Conservation (phyloP, 1,284 basidiomycete genomes). For the Moniliophthora roreri region DNA sequence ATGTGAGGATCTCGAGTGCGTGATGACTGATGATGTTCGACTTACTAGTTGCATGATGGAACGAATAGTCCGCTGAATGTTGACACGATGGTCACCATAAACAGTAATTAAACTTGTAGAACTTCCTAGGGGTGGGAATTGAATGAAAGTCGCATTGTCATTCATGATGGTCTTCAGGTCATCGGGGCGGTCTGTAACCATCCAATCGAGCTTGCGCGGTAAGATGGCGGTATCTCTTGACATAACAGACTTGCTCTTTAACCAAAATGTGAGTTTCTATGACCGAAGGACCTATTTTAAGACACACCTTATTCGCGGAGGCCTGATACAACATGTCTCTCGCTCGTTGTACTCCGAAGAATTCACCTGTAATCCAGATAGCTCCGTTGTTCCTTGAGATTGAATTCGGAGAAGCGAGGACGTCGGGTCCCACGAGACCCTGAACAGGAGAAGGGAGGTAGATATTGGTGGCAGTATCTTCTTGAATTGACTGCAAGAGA, state of each 20-base stretch:
- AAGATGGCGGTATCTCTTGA: slow-evolving; percentile 93
- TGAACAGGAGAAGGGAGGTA: slow-evolving; percentile 92
- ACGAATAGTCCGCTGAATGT: slow-evolving; percentile 93
- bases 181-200: slow-evolving; percentile 90
- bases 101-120: slow-evolving; percentile 92
- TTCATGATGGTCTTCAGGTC: slow-evolving; percentile 91
- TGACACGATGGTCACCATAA: slow-evolving; percentile 92
- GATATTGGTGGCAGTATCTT: slow-evolving; percentile 97
- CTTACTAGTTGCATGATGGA: slow-evolving; percentile 93
- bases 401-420: slow-evolving; percentile 34
- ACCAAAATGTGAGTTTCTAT: slow-evolving; percentile 2
- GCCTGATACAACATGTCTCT: slow-evolving; percentile 93
- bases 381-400: slow-evolving; percentile 63
- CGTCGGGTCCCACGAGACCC: slow-evolving; percentile 75
- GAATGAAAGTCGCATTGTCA: slow-evolving; percentile 95
- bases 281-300: slow-evolving; percentile 7
- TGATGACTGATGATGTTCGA: slow-evolving; percentile 18
- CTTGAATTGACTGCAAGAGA: slow-evolving; percentile 90
- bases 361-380: slow-evolving; percentile 97
- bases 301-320: slow-evolving; percentile 81
- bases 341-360: slow-evolving; percentile 93
- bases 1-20: slow-evolving; percentile 7
- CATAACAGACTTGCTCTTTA: slow-evolving; percentile 87
- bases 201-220: slow-evolving; percentile 97
- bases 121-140: slow-evolving; percentile 89